Evolutionary conservation across 1,284 basidiomycete species (phyloP), one percentile per base, ranked within the genome.

Genomic region (Rhodotorula sp.): DNA sequence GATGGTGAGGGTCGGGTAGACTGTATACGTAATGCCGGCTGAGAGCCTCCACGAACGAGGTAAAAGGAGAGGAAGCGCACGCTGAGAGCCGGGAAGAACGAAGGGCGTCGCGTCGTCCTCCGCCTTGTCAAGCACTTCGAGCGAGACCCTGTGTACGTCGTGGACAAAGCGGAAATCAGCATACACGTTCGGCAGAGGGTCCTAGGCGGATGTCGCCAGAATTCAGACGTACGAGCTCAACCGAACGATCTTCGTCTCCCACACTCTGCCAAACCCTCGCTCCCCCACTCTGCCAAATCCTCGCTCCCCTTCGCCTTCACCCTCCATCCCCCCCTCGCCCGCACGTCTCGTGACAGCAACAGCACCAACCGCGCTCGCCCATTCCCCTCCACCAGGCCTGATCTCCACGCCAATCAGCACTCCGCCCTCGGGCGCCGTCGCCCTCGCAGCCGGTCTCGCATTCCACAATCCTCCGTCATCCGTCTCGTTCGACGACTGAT

Each of bases 151-250:
- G 53, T 27, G 7, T 6, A 3, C 4, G 17, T 19, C 4, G 24
- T 20, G 19, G 27, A 8, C 32, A 20, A 6, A 2, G 20, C 5
- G n/a, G n/a, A n/a, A n/a, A 24, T 49, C 32, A 60, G 48, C n/a
- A 10, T 2, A 1, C 19, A 13, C 0, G 13, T 11, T 7, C 29
- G 7, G 39, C 39, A 17, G 39, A 44, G 19, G 7, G 39, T 44
- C 9, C 19, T 44, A 10, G 39, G 2, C 11, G 19, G 39, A 10
- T 19, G n/a, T n/a, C n/a, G n/a, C n/a, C n/a, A n/a, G n/a, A n/a
- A n/a, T n/a, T n/a, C n/a, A 30, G 20, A 62, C 63, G 20, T n/a
- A 62, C 68, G 64, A 65, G 29, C 49, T 46, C 27, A 69, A 19
- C 36, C 34, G 9, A 24, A 29, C 13, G 22, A 66, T 36, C 27